Evolutionary conservation across 345 rosid species (phyloP), one percentile per base, ranked within the genome.

Genomic region (Carallia pectinifolia): DNA sequence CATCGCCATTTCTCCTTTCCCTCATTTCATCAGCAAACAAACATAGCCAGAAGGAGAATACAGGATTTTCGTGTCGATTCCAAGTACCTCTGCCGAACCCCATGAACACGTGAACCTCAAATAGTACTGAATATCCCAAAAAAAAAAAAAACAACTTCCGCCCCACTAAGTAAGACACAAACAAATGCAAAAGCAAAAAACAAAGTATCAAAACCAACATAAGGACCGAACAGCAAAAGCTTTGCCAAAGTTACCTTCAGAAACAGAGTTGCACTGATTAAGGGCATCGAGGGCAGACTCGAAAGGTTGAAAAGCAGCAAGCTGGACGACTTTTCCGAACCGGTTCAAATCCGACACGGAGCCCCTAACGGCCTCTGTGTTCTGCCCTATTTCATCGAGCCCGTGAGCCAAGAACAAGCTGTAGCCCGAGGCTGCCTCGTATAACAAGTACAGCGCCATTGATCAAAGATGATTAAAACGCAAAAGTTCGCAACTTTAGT

Each of bases 371-470:
- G 97, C 96, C 66, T 89, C 92, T 0, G 87, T 84, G 81, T 86
- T 85, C 74, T 91, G 96, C 36, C 93, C 97, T 36, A 89, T 91
- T 77, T 91, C 90, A 71, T 91, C 96, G 64, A 88, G 79, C 0
- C 96, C 93, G 15, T 85, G 81, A 9, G 81, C 97, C 2, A 61
- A 70, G 47, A 86, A 81, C 65, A 91, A 68, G n/a, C 83, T 73
- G 73, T 83, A 89, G 4, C 97, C 96, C 16, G 97, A 91, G 33
- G 96, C 83, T 19, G 97, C 78, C 79, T 89, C 97, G 80, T 78
- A 77, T 0, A 88, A 72, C 64, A 89, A 69, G 77, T 82, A 85
- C 50, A 83, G 64, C 27, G 85, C 81, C 97, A 89, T 91, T 44
- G 39, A 27, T 69, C 2, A 29, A 62, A 52, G 2, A 15, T 6